Base-by-base conservation (phyloP, 2,329 filamentous ascomycete genomes). In the Botrytis cinerea region DNA sequence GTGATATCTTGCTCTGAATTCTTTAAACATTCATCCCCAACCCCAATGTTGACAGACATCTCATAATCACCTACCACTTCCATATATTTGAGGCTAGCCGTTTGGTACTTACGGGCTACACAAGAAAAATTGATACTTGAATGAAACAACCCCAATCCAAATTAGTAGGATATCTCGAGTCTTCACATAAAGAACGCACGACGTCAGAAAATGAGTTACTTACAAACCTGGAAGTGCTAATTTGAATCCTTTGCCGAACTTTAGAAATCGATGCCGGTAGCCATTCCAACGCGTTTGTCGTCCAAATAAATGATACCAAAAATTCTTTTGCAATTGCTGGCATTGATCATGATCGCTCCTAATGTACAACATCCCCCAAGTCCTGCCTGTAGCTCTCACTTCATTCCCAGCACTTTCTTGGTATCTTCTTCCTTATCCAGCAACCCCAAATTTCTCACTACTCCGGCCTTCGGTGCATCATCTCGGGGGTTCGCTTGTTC, bases 391-490 rank as follows among this genome's bases (percentile, higher is more conserved):
- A 35, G 62, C 38, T 59, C 71, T 80, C 75, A 81, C 74, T 81
- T 81, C 20, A 60, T 43, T 28, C 79, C 81, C 76, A 86, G 75
- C 63, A 86, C 86, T 81, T 88, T 87, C 81, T 91, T 89, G 73
- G 91, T 89, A 78, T 96, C 93, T 79, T 97, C 93, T 78, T 96
- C 92, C 83, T 94, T 94, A 80, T 92, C 91, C 79, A 98, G 81
- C 77, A 98, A 83, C 62, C 95, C 95, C 75, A 98, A 83, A 82
- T 92, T 94, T 83, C 94, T 88, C 87, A 98, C 97, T 86, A 96
- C 90, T 74, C 93, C 93, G 8, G 93, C 92, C 76, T 89, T 94
- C 75, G 94, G 94, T 74, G 90, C 92, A 80, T 93, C 91, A 81
- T 96, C 93, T 85, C 93, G 89, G 76, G 92, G 88, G 79, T 92